Base-by-base conservation (phyloP, 768 basidiomycete genomes). In the Albatrellus ellisii region DNA sequence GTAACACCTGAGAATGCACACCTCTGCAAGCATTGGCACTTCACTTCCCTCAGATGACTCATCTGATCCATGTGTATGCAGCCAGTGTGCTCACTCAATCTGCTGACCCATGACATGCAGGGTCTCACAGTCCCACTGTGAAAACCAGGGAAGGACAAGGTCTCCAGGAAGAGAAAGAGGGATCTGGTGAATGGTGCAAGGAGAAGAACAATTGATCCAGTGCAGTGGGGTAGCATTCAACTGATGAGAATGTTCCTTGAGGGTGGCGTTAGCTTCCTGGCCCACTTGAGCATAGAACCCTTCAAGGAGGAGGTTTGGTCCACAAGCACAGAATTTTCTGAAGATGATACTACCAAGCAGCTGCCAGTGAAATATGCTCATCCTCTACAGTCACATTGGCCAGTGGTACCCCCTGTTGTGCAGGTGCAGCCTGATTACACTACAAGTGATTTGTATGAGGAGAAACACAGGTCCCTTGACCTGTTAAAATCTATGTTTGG, bases 11-110 rank as follows among this genome's bases (percentile, higher is more conserved):
- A 73, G 46, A 79, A 74, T 32, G 77, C 64, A 6, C 56, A 56
- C 6, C 52, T 54, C 11, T 72, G 70, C 5, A 57, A 61, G 0
- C 79, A 78, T 6, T 90, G 88, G 88, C 70, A 69, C 39, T 70
- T 75, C 32, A 83, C 82, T 0, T 59, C 75, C 2, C 68, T 78
- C 3, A 78, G 79, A 0, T 70, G 81, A 9, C 60, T 85, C 12
- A 63, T 86, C 5, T 66, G 70, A 3, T 77, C 80, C 2, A 62
- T 84, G 49, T 69, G 74, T 29, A 84, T 85, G 72, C 69, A 84
- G 4, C 86, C 88, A 3, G 59, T 54, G 7, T 70, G 67, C 29
- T 82, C 85, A 2, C 57, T 90, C 1, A 49, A 46, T 12, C 39
- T 40, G 9, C 18, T n/a, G n/a, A n/a, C 25, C 12, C 17, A 42